These are phyloP conservation scores for Candida anglica DNA, from an alignment of 805 yeast genomes.

Conservation along the genomic window DNA sequence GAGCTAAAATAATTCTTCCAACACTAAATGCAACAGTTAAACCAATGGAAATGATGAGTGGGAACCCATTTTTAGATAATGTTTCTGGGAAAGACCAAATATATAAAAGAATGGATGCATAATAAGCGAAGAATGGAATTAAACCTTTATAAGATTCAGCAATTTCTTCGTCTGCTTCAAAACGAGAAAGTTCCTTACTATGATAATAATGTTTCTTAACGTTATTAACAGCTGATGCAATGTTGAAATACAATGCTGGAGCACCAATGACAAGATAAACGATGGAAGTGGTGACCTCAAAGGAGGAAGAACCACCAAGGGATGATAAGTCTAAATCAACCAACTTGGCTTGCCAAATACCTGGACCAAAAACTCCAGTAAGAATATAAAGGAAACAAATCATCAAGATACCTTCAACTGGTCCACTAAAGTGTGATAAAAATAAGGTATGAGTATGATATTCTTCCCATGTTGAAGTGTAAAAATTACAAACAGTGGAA, in stretches of 20 bases:
- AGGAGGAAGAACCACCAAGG: constrained; percentile 20
- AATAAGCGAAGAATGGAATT: constrained; percentile 62
- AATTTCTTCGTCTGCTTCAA: constrained; percentile 33
- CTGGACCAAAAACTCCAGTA: constrained; percentile 71
- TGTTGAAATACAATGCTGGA: constrained; percentile 58
- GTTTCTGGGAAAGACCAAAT: constrained; percentile 49
- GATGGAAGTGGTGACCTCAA: constrained; percentile 36
- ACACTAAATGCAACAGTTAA: constrained; percentile 76
- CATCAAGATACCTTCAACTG: constrained; percentile 87
- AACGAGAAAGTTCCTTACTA: constrained; percentile 2
- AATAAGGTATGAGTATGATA: constrained; percentile 82
- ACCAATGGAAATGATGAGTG: constrained; percentile 69
- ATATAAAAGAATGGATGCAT: constrained; percentile 44
- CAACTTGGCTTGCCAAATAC: constrained; percentile 53
- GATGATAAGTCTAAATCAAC: constrained; percentile 36
- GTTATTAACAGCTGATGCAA: constrained; percentile 61
- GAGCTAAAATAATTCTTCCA: constrained; percentile 88
- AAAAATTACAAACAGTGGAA: constrained; percentile 76
- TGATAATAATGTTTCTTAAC: constrained; percentile 45
- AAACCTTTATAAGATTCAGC: constrained; percentile 48
- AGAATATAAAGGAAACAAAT: constrained; percentile 49
- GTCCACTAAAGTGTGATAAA: constrained; percentile 81
- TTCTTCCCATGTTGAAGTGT: constrained; percentile 93
- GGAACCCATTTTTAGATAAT: constrained; percentile 41
- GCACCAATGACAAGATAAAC: constrained; percentile 50